phyloP scores from a whole-genome alignment of 768 basidiomycete genomes.

The Exidia glandulosa region DNA sequence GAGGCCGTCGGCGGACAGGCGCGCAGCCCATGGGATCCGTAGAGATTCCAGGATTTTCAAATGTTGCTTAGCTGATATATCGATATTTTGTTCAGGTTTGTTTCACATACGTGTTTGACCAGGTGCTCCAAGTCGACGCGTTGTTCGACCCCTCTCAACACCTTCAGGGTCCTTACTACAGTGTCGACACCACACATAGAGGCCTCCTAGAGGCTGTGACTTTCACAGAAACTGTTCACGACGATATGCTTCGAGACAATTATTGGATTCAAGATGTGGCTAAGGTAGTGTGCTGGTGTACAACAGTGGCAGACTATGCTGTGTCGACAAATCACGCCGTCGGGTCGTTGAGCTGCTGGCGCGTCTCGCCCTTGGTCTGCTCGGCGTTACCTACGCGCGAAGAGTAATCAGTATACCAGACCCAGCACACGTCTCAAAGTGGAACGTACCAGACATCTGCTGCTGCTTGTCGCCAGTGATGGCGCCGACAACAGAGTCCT shows the following conservation, averaged over 20 bases:
- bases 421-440: not conserved
- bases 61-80: no score
- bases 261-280: not conserved
- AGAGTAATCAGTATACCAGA: not conserved
- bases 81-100: no score
- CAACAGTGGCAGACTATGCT: not conserved
- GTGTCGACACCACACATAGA: no score
- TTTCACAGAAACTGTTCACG: no score
- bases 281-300: not conserved
- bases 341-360: not conserved
- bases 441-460: conserved; percentile 32
- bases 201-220: no score
- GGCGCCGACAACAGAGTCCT: conserved; percentile 44
- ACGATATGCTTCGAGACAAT: not conserved
- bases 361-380: not conserved
- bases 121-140: no score
- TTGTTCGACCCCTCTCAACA: no score
- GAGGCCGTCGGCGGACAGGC: conserved; percentile 52
- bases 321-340: not conserved
- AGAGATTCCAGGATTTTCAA: not conserved
- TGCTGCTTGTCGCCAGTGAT: conserved; percentile 42
- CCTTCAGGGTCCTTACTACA: no score
- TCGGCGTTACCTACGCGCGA: not conserved
- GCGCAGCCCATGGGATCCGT: conserved; percentile 13
- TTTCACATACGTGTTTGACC: no score